A percentile compares a stretch with the other conserved stretches of the same genome.
Conservation (phyloP, 1,284 basidiomycete genomes). For the Mycosarcoma mackinlayi region DNA sequence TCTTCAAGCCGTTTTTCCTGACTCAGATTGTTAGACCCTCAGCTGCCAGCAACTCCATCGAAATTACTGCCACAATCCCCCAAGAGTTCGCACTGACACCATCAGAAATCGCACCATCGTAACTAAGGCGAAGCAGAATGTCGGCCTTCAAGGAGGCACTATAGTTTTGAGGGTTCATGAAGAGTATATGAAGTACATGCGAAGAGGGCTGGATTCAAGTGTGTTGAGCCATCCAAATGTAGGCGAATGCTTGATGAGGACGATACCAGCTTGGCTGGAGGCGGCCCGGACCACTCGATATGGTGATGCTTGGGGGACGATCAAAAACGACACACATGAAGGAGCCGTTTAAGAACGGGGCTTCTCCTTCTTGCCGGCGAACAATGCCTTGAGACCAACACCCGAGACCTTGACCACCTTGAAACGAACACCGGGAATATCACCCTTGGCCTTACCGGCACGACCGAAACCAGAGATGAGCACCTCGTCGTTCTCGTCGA, state of each 20-base stretch:
- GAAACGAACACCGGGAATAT: slow-evolving; percentile 89
- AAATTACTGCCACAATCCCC: neutral
- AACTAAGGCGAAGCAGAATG: slow-evolving; percentile 19
- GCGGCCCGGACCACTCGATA: neutral
- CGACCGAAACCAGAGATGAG: slow-evolving; percentile 99
- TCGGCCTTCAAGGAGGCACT: slow-evolving; percentile 14
- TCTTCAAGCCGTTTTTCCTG: no score
- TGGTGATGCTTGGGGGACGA: slow-evolving; percentile 1
- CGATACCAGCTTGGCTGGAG: neutral
- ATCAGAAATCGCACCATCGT: neutral
- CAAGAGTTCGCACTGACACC: no score
- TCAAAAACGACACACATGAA: slow-evolving; percentile 1
- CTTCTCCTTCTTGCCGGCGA: slow-evolving; percentile 65
- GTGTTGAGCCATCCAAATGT: neutral
- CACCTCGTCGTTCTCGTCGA: slow-evolving; percentile 94
- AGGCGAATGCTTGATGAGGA: neutral
- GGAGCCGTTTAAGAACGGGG: slow-evolving; percentile 58
- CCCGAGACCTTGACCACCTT: slow-evolving; percentile 99
- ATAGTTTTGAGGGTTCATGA: slow-evolving; percentile 28
- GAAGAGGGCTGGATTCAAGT: slow-evolving; percentile 5
- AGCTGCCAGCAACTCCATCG: no score
- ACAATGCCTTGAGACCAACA: slow-evolving; percentile 79
- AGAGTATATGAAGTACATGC: slow-evolving; percentile 33
- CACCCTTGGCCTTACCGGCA: slow-evolving; percentile 98
- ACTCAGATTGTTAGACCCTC: no score